Base-by-base conservation (phyloP, 345 rosid species). In the Salix suchowensis region DNA sequence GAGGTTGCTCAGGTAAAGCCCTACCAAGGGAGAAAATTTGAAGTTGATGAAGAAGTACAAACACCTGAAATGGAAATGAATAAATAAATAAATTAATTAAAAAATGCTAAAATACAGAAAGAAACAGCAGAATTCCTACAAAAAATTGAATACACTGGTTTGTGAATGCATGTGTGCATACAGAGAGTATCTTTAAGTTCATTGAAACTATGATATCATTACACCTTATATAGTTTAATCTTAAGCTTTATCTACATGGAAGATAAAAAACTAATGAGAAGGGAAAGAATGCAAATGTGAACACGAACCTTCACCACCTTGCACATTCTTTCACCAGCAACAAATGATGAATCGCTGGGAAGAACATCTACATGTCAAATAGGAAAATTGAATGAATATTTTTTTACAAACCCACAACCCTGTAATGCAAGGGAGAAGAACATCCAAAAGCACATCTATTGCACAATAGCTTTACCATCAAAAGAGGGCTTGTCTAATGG, bases 21-120 rank as follows among this genome's bases (percentile, higher is more conserved):
- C 84, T 88, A 70, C 98, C 97, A 26, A 82, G 84, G 74, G 92
- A 91, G 84, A 96, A 96, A 74, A 89, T 79, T 76, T 89, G 94
- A 81, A 96, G 92, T 83, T 94, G 99, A 84, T 87, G 97, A 85
- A 86, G 95, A 70, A 94, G 96, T 60, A 94, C 95, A 79, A 92
- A 94, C 68, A 90, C 96, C 99, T 96, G 75, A 69, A 34, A 79
- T n/a, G 46, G 77, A 42, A 79, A 75, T 15, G 64, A 6, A 26
- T 36, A 65, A 42, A 76, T 6, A 67, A 28, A 13, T 3, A 66
- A n/a, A 55, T 86, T 71, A n/a, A 55, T 86, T 71, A 74, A 26
- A 72, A 76, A 72, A 69, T 68, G 30, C 18, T 68, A 34, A 18
- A 69, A 64, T 55, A 55, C 60, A 52, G 18, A 67, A 55, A 64